phyloP scores from a whole-genome alignment of 164 flowering plant species.

The Liquidambar formosana region DNA sequence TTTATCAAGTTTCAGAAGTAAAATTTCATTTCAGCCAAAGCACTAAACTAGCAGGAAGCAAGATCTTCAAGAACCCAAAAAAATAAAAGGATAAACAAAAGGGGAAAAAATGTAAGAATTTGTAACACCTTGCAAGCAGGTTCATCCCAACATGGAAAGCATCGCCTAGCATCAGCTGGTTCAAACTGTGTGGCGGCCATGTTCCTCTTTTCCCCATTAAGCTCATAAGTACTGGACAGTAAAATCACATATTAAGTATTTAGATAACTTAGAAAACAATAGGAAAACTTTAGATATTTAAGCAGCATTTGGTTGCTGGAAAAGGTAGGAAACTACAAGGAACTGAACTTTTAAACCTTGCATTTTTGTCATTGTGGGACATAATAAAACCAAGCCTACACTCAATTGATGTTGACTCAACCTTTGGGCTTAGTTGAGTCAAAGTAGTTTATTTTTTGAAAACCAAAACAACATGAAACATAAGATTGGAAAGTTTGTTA shows the following conservation, averaged over 20 bases:
- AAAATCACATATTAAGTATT: background rate
- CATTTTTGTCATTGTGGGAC: no score
- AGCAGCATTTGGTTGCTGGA: no score
- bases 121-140: conserved; percentile 79
- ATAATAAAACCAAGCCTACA: no score
- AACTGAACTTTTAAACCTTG: no score
- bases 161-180: conserved; percentile 86
- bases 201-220: conserved; percentile 78
- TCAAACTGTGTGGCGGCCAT: conserved; percentile 97
- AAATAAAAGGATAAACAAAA: background rate
- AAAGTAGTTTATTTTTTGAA: no score
- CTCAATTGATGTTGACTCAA: no score
- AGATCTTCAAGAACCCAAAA: background rate
- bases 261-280: background rate
- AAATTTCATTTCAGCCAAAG: conserved; percentile 1
- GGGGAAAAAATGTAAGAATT: background rate
- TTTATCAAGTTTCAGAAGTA: background rate
- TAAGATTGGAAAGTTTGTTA: no score
- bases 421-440: no score
- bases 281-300: background rate
- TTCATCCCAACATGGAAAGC: conserved; percentile 99
- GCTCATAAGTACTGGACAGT: conserved; percentile 56
- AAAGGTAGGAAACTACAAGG: no score
- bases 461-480: no score
- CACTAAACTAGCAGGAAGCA: background rate